Base-by-base conservation (phyloP, 2,329 filamentous ascomycete species). In the Pseudopithomyces chartarum region DNA sequence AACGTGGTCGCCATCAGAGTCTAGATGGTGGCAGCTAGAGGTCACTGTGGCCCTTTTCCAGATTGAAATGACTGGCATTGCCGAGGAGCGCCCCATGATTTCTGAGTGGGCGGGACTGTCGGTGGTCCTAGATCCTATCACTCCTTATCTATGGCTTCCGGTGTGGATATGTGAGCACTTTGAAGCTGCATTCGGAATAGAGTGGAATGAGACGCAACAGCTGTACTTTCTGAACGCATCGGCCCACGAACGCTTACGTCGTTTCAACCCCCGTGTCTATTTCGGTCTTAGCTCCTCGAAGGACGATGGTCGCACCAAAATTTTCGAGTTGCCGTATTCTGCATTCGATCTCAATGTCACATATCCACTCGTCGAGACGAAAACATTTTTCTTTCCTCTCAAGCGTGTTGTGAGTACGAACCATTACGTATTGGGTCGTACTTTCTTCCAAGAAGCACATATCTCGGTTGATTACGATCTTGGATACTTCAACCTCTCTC, bases 371-470 rank as follows among this genome's bases (percentile, higher is more conserved):
- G 47, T 53, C 32, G 20, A 46, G 17, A 40, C 32, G 13, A 6
- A 23, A 13, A 60, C 26, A 3, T 50, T 34, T 33, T 75, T 75
- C 58, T 76, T 76, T 34, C 73, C 74, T 1, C 60, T 76, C 4
- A 62, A 68, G 23, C 60, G 64, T 20, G 74, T 72, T 3, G 57
- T 59, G n/a, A 71, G 73, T 45, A 62, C 69, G 13, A 63, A 57
- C 2, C 66, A 72, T 50, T 71, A 74, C 53, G 64, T 66, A 1
- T 57, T 76, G 6, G 74, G 74, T 5, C 65, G 74, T 12, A 63
- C 73, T 6, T 73, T 76, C 36, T 54, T 76, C 22, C 73, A 76
- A 54, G 70, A 73, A 48, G 71, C 73, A 13, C 74, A 76, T 56
- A 44, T 76, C 19, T 61, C 69, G 13, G 69, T 66, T 4, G 65